Conservation (phyloP, 2,329 filamentous ascomycete genomes). For the Chaetomium strumarium region DNA sequence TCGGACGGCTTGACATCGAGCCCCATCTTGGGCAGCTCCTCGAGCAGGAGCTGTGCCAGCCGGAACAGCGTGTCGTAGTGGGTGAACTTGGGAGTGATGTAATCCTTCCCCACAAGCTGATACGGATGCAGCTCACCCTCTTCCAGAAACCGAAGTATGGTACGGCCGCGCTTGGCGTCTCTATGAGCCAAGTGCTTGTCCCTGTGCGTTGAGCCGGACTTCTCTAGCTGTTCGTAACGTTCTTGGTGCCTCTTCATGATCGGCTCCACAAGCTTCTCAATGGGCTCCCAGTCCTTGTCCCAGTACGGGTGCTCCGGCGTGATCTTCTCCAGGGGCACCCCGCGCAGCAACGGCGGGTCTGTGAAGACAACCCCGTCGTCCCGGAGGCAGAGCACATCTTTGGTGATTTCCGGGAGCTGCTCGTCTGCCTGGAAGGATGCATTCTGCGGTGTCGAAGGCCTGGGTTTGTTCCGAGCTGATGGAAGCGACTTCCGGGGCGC, state of each 20-base stretch:
- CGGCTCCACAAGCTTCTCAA: conserved; percentile 38
- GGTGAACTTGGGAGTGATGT: conserved; percentile 38
- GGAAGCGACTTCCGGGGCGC: conserved; percentile 17
- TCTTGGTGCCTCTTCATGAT: conserved; percentile 43
- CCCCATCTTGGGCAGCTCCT: conserved; percentile 48
- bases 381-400: conserved; percentile 38
- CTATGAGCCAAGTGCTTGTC: conserved; percentile 49
- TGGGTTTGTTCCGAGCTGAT: conserved; percentile 8
- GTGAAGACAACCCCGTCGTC: conserved; percentile 46
- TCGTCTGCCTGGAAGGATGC: conserved; percentile 10
- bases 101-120: conserved; percentile 49
- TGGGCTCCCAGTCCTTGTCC: conserved; percentile 47
- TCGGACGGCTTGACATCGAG: conserved; percentile 48
- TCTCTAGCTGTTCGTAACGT: conserved; percentile 37
- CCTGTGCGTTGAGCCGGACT: conserved; percentile 32
- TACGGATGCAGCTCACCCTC: conserved; percentile 50
- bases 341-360: conserved; percentile 46
- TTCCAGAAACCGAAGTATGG: conserved; percentile 47
- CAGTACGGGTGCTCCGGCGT: conserved; percentile 47
- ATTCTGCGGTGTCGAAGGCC: conserved; percentile 10
- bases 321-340: conserved; percentile 49
- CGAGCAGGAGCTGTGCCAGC: conserved; percentile 44
- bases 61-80: conserved; percentile 54
- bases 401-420: conserved; percentile 39
- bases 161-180: conserved; percentile 50